phyloP scores from a whole-genome alignment of 352 stramenopile genomes.

The Globisporangium okanoganense region DNA sequence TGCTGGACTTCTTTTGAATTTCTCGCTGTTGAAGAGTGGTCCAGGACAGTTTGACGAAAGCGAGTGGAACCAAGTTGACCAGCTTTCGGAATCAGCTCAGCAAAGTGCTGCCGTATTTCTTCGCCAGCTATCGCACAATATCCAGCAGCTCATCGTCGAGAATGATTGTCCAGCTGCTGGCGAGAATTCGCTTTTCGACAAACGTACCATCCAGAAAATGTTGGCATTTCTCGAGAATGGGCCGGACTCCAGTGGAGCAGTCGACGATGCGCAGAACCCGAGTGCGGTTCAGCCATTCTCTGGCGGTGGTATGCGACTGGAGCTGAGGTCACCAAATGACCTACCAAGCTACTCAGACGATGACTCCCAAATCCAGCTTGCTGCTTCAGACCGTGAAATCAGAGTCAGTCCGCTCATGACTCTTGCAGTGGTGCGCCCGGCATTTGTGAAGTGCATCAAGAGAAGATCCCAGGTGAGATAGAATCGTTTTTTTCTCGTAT shows the following conservation, averaged over 20 bases:
- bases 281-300: constrained; percentile 12
- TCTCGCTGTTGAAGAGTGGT: constrained; percentile 11
- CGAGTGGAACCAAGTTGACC: constrained; percentile 57
- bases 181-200: constrained; percentile 43
- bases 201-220: constrained; percentile 53
- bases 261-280: neutral
- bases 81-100: constrained; percentile 40
- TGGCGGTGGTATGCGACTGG: neutral
- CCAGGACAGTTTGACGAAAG: constrained; percentile 27
- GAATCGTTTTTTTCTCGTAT: neutral
- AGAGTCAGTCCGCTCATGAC: constrained; percentile 8
- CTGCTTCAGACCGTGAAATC: constrained; percentile 3
- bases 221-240: constrained; percentile 30
- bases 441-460: constrained; percentile 44
- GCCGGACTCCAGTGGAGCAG: neutral
- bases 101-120: constrained; percentile 42
- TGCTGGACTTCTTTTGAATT: constrained; percentile 60
- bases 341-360: neutral
- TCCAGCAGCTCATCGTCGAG: constrained; percentile 52
- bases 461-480: constrained; percentile 65
- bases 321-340: neutral
- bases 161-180: constrained; percentile 21
- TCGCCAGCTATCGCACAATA: constrained; percentile 32
- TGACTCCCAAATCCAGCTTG: neutral
- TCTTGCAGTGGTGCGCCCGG: constrained; percentile 11